A percentile compares a stretch with the other conserved stretches of the same genome.
Evolutionary conservation across 2,329 filamentous ascomycete species (phyloP).

Genomic region (Fusarium abutilonis): DNA sequence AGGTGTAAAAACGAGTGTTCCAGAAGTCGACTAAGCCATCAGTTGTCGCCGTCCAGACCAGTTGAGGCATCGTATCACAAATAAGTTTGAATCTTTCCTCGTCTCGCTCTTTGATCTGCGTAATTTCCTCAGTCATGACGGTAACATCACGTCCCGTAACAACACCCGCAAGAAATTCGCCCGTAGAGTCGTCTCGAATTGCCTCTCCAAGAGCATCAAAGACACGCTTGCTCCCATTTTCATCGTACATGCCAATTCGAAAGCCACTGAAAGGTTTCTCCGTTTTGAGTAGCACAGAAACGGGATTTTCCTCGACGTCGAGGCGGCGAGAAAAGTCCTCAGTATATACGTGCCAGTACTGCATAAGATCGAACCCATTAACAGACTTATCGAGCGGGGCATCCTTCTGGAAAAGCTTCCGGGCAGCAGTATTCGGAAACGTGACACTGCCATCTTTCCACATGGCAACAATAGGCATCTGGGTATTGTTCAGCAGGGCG

Average conservation of each 20-base stretch:
- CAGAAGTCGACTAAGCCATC: slow-evolving; percentile 78
- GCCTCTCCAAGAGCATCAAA: slow-evolving; percentile 75
- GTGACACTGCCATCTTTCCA: slow-evolving; percentile 82
- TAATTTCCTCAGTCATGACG: slow-evolving; percentile 73
- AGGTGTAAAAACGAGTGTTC: slow-evolving; percentile 81
- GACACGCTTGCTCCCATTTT: slow-evolving; percentile 61
- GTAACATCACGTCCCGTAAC: slow-evolving; percentile 79
- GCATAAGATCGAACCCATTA: slow-evolving; percentile 66
- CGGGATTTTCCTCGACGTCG: slow-evolving; percentile 70
- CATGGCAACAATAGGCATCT: slow-evolving; percentile 79
- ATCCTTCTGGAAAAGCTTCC: slow-evolving; percentile 59
- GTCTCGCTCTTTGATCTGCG: slow-evolving; percentile 73
- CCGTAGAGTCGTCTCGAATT: slow-evolving; percentile 71
- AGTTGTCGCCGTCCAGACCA: slow-evolving; percentile 78
- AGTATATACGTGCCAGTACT: slow-evolving; percentile 69
- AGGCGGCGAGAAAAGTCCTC: slow-evolving; percentile 72
- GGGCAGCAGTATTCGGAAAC: slow-evolving; percentile 75
- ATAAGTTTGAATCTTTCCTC: slow-evolving; percentile 80
- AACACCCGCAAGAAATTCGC: slow-evolving; percentile 78
- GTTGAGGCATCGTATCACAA: slow-evolving; percentile 76
- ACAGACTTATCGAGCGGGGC: slow-evolving; percentile 53
- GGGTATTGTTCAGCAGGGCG: slow-evolving; percentile 77
- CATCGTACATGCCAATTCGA: slow-evolving; percentile 71
- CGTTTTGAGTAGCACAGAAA: slow-evolving; percentile 70
- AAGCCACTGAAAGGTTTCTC: slow-evolving; percentile 67